A percentile compares a stretch with the other conserved stretches of the same genome.
These are phyloP conservation scores for Emiliania huxleyi DNA, from an alignment of 78 protist genomes.

Conservation along the genomic window DNA sequence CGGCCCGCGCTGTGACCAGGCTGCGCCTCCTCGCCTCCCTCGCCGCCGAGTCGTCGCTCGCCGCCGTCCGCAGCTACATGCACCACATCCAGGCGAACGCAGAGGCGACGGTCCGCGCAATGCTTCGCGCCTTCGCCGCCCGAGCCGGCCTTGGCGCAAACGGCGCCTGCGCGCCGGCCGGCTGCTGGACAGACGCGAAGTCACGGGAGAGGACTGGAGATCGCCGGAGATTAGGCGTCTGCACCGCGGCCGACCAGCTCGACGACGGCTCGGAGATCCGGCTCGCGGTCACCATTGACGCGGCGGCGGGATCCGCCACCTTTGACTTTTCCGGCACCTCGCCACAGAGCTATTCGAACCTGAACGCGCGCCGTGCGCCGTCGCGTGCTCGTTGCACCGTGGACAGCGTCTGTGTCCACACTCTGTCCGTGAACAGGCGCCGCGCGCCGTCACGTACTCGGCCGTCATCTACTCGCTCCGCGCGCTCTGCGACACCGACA, in stretches of 20 bases:
- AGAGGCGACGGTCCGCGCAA: constrained; percentile 75
- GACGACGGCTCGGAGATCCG: constrained; percentile 89
- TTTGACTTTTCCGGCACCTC: constrained; percentile 88
- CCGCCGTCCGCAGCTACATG: constrained; percentile 88
- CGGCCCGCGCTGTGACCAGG: too few relatives aligned
- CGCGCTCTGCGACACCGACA: constrained; percentile 74
- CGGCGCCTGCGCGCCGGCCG: neutral
- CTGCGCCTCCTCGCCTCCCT: constrained; percentile 71
- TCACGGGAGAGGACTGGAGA: too few relatives aligned
- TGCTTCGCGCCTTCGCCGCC: constrained; percentile 41
- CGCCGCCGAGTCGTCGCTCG: constrained; percentile 65
- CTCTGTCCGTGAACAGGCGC: too few relatives aligned
- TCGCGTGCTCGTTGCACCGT: too few relatives aligned
- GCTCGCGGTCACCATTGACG: constrained; percentile 68
- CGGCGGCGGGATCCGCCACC: constrained; percentile 38
- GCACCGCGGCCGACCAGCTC: constrained; percentile 74
- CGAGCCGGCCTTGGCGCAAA: neutral
- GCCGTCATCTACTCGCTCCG: constrained; percentile 88
- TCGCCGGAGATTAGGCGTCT: too few relatives aligned
- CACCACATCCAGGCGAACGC: constrained; percentile 82
- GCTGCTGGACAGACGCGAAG: too few relatives aligned
- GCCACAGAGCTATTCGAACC: constrained; percentile 77
- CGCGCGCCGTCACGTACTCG: constrained; percentile 76
- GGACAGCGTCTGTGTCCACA: too few relatives aligned
- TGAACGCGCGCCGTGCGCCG: too few relatives aligned